Conservation (phyloP, 176 grass and related monocot species). For the Oryza glumipatula region DNA sequence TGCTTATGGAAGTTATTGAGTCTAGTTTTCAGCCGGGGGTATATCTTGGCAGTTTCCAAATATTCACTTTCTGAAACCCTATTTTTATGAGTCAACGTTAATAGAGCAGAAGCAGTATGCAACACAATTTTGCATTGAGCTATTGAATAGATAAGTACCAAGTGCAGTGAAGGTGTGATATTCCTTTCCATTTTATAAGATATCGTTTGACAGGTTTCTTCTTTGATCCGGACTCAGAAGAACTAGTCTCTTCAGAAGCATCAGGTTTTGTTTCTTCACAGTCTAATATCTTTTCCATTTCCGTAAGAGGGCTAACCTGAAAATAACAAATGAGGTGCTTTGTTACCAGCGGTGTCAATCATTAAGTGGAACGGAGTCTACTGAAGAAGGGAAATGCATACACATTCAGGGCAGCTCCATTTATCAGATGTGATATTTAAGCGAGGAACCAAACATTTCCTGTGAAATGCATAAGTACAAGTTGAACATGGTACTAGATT, state of each 20-base stretch:
- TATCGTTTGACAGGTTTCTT: slow-evolving; percentile 61
- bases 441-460: slow-evolving; percentile 79
- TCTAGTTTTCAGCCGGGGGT: slow-evolving; percentile 88
- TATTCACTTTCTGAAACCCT: slow-evolving; percentile 93
- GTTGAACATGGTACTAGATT: slow-evolving; percentile 86
- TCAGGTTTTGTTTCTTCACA: slow-evolving; percentile 65
- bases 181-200: slow-evolving; percentile 99
- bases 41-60: slow-evolving; percentile 71
- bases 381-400: slow-evolving; percentile 49
- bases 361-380: slow-evolving; percentile 14
- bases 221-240: slow-evolving; percentile 58
- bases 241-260: slow-evolving; percentile 51
- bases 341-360: slow-evolving; percentile 17
- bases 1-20: slow-evolving; percentile 86
- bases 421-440: slow-evolving; percentile 67
- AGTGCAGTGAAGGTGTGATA: slow-evolving; percentile 87
- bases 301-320: slow-evolving; percentile 88
- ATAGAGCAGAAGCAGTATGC: slow-evolving; percentile 20
- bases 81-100: slow-evolving; percentile 45
- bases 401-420: slow-evolving; percentile 98
- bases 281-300: slow-evolving; percentile 97
- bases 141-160: slow-evolving; percentile 60
- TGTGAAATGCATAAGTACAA: slow-evolving; percentile 90
- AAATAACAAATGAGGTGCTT: slow-evolving; percentile 37
- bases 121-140: slow-evolving; percentile 23